Evolutionary conservation across 177 flowering plant species (phyloP).

Genomic region (Vitis hybrid): DNA sequence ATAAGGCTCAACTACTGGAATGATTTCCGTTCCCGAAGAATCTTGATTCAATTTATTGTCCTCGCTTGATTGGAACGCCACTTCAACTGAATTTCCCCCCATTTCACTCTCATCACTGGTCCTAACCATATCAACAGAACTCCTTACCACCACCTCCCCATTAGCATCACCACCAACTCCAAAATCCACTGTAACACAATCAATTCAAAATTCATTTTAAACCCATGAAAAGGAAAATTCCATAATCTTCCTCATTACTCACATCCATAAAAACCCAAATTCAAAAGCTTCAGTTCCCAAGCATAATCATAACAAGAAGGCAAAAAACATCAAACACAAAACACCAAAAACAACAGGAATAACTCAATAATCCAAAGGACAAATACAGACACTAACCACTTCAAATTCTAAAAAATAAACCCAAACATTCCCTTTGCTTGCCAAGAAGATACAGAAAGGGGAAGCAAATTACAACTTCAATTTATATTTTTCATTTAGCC

Average conservation of each 20-base stretch:
- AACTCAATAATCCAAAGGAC: too few relatives aligned
- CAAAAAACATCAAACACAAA: too few relatives aligned
- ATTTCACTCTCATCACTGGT: conserved; percentile 32
- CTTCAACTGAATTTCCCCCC: conserved; percentile 44
- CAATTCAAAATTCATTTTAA: background rate
- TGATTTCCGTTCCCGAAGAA: conserved; percentile 25
- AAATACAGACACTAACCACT: too few relatives aligned
- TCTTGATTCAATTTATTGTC: conserved; percentile 37
- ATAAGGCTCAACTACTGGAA: conserved; percentile 17
- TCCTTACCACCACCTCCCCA: conserved; percentile 26
- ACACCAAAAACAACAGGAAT: too few relatives aligned
- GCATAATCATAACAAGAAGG: too few relatives aligned
- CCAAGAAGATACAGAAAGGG: too few relatives aligned
- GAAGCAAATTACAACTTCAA: too few relatives aligned
- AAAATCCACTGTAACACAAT: conserved; percentile 45
- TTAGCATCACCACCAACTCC: conserved; percentile 28
- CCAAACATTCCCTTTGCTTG: too few relatives aligned
- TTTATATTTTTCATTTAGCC: too few relatives aligned
- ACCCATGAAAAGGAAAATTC: too few relatives aligned
- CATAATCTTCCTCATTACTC: background rate
- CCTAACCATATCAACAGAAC: conserved; percentile 24
- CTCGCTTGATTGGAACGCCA: conserved; percentile 16
- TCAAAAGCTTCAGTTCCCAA: too few relatives aligned
- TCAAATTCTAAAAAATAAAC: too few relatives aligned
- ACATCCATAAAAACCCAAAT: background rate